Conservation (phyloP, 2,329 filamentous ascomycete species). For the Clarireedia monteithiana region DNA sequence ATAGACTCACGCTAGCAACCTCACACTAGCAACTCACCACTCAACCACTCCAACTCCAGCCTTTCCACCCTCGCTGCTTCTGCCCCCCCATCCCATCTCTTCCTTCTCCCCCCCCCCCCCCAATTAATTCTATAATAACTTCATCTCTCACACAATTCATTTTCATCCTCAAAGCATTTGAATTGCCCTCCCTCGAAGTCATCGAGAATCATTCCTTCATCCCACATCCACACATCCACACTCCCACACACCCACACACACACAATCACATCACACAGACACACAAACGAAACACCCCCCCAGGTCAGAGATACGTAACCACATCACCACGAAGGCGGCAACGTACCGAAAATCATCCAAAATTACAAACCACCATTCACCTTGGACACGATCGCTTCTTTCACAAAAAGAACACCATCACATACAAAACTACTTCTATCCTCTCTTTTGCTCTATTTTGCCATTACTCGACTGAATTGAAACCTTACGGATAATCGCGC, state of each 20-base stretch:
- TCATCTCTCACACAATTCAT: too few relatives aligned
- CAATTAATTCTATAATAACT: too few relatives aligned
- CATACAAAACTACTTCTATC: constrained; percentile 18
- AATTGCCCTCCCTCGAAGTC: background rate
- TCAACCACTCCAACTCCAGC: too few relatives aligned
- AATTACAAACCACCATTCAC: constrained; percentile 27
- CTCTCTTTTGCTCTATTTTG: constrained; percentile 23
- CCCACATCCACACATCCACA: background rate
- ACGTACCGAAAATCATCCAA: too few relatives aligned
- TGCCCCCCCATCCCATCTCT: too few relatives aligned
- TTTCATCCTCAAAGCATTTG: too few relatives aligned
- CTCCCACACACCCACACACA: background rate
- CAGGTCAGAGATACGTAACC: background rate
- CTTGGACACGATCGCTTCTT: constrained; percentile 19
- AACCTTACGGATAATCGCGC: too few relatives aligned
- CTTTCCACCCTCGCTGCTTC: too few relatives aligned
- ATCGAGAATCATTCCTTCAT: constrained; percentile 1
- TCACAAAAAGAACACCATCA: background rate
- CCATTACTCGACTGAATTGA: background rate
- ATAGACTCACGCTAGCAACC: too few relatives aligned
- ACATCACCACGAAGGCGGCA: background rate
- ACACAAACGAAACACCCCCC: background rate
- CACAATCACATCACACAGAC: too few relatives aligned
- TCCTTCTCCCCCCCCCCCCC: too few relatives aligned
- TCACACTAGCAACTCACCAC: too few relatives aligned